phyloP scores from a whole-genome alignment of 2,329 filamentous ascomycete species.

The Lachnellula hyalina region DNA sequence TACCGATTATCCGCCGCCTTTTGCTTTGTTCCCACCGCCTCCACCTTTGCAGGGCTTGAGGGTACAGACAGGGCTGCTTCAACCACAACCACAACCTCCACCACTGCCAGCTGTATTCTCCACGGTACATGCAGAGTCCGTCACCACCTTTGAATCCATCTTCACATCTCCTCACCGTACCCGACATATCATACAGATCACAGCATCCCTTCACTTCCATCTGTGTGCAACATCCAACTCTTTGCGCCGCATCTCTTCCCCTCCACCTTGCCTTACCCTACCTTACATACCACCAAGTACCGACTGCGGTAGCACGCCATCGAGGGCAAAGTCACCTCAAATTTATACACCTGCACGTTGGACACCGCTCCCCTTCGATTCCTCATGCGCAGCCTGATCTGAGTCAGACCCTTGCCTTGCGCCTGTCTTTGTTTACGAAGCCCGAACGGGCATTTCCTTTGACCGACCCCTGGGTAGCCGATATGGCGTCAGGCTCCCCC shows the following conservation, averaged over 20 bases:
- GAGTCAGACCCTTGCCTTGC: neutral
- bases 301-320: conserved; percentile 16
- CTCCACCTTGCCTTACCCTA: no score
- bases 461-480: neutral
- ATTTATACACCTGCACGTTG: neutral
- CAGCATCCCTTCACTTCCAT: neutral
- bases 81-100: no score
- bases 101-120: neutral
- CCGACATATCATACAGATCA: neutral
- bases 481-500: conserved; percentile 23
- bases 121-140: neutral
- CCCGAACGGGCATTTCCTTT: neutral
- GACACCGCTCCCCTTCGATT: neutral
- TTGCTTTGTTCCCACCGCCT: no score
- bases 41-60: no score
- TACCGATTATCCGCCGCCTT: no score
- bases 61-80: no score
- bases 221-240: neutral
- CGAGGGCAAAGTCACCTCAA: conserved; percentile 17
- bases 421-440: neutral
- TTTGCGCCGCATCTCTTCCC: conserved; percentile 3
- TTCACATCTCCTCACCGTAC: neutral
- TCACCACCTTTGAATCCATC: neutral
- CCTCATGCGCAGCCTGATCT: conserved; percentile 3
- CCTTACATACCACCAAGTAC: no score